Evolutionary conservation across 192 early-diverging fungal genomes (phyloP), one percentile per base, ranked within the genome.

Genomic region (Coemansia sp.): DNA sequence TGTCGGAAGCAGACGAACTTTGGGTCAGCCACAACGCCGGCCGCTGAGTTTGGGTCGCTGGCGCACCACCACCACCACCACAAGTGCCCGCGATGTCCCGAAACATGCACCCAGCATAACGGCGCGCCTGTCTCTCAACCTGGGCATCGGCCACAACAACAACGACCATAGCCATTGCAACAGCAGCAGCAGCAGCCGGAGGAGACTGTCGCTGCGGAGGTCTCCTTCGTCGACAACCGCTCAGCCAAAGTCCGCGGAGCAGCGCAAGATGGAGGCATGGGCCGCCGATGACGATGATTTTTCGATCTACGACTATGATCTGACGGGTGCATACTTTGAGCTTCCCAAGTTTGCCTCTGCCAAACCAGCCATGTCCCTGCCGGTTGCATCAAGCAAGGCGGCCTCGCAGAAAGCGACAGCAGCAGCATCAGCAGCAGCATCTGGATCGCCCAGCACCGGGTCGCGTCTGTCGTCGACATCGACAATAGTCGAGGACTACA

Each of bases 201-300:
- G 9, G 10, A 33, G 46, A 27, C 34, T 47, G 35, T 15, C 49
- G 24, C 30, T 60, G 37, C 37, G 55, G n/a, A 47, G 46, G 46
- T 56, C 56, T 28, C 43, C 55, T n/a, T n/a, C n/a, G 37, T 40
- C 47, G 49, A 5, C 28, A 13, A 29, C 58, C 11, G 52, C 62
- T 45, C 64, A 53, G 35, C 53, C 59, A 10, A 60, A 47, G 22
- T 58, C 29, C 20, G 20, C 48, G 11, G 64, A 74, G 56, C 64
- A 67, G 55, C 55, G 54, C 41, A 53, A 50, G 34, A 59, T 74
- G 64, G 71, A 67, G 42, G 71, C 71, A 14, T 74, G 71, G 71
- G 33, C 55, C 13, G 71, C 55, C 11, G 71, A 74, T 32, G 60
- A 53, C 37, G 71, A 74, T 46, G 71, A 74, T n/a, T 67, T 67